Evolutionary conservation across 139 green algal species (phyloP).

Genomic region (Tetraselmis striata): DNA sequence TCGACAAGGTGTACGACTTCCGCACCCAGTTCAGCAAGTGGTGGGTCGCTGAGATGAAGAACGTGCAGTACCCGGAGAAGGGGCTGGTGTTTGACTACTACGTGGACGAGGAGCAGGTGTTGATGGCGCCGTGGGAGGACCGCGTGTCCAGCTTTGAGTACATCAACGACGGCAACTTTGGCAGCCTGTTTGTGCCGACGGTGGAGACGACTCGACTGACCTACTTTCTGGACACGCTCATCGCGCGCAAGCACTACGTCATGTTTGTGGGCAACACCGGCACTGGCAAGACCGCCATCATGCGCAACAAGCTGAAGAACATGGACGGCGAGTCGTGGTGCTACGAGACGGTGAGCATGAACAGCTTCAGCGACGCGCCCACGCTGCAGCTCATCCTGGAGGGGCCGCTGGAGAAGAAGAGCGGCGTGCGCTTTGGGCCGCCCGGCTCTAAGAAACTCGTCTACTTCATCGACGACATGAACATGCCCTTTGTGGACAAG

Average conservation of each 20-base stretch:
- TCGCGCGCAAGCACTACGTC: constrained; percentile 72
- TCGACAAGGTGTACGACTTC: constrained; percentile 79
- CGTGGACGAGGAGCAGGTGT: constrained; percentile 59
- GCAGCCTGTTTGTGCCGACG: constrained; percentile 80
- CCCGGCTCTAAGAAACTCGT: constrained; percentile 64
- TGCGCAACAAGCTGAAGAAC: constrained; percentile 75
- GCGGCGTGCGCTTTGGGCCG: constrained; percentile 75
- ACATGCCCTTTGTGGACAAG: constrained; percentile 90
- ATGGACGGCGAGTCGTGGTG: constrained; percentile 68
- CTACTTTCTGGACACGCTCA: constrained; percentile 75
- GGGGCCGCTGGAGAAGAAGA: constrained; percentile 76
- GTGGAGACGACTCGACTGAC: constrained; percentile 77
- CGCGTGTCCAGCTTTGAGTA: constrained; percentile 55
- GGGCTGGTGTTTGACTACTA: constrained; percentile 88
- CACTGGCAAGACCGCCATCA: constrained; percentile 80
- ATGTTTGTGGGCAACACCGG: constrained; percentile 90
- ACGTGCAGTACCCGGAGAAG: constrained; percentile 65
- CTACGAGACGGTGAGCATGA: constrained; percentile 79
- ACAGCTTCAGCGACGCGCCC: constrained; percentile 76
- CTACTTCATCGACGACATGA: constrained; percentile 90
- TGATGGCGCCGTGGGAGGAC: constrained; percentile 72
- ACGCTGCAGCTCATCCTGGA: constrained; percentile 69
- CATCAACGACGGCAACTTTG: constrained; percentile 30
- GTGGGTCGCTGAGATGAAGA: constrained; percentile 33
- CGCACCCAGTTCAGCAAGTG: constrained; percentile 79